Evolutionary conservation across 2,329 filamentous ascomycete species (phyloP).

Genomic region (Huntiella bhutanensis): DNA sequence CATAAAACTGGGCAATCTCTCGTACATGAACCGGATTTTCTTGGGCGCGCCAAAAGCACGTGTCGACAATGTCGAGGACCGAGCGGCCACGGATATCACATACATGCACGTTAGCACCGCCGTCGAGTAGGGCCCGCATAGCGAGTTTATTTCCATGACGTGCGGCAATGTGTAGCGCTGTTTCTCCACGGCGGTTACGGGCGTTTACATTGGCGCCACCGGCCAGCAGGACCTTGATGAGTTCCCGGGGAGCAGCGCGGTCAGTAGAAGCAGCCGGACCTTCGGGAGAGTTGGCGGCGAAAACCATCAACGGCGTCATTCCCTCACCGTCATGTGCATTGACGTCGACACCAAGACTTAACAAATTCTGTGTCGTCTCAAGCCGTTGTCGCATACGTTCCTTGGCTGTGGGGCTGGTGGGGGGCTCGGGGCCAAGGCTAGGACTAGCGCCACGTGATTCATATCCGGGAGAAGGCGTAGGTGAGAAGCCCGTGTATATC

Average conservation of each 20-base stretch:
- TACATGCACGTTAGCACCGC: constrained; percentile 28
- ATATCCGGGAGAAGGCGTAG: constrained; percentile 10
- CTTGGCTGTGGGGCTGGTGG: constrained; percentile 8
- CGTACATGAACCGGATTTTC: constrained; percentile 22
- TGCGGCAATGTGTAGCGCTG: constrained; percentile 34
- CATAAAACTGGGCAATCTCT: constrained; percentile 19
- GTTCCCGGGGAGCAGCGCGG: constrained; percentile 18
- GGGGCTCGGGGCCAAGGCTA: background rate
- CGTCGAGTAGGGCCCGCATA: constrained; percentile 25
- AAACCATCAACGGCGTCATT: constrained; percentile 36
- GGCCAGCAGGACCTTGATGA: constrained; percentile 25
- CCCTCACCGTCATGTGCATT: constrained; percentile 34
- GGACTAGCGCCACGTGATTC: constrained; percentile 13
- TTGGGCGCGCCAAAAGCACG: constrained; percentile 19
- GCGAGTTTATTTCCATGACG: constrained; percentile 34
- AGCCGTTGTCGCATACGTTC: constrained; percentile 17
- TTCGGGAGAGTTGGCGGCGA: constrained; percentile 29
- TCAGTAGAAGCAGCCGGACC: constrained; percentile 25
- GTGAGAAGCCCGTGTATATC: background rate
- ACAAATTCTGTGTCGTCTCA: constrained; percentile 16
- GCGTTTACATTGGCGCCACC: constrained; percentile 27
- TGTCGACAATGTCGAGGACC: constrained; percentile 27
- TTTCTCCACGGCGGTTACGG: constrained; percentile 35
- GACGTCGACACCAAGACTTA: constrained; percentile 24
- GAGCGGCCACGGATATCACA: constrained; percentile 26